Percentiles rank a stretch among this genome's conserved stretches.
These are phyloP conservation scores for Fusarium xylarioides DNA, from an alignment of 2,329 filamentous ascomycete species.

Conservation along the genomic window DNA sequence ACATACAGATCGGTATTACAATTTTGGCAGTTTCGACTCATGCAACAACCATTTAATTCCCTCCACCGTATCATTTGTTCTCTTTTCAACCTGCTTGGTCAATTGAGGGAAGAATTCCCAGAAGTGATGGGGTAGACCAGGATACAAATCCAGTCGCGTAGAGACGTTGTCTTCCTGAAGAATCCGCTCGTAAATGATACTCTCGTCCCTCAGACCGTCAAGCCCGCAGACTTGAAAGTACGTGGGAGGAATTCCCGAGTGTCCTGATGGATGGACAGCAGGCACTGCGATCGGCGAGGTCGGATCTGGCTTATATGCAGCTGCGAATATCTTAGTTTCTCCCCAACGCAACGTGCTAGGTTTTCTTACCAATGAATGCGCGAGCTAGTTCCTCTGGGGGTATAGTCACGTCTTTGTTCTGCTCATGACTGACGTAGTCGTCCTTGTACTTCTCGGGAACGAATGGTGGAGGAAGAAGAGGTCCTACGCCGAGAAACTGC, in stretches of 20 bases:
- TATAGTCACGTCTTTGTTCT: not conserved
- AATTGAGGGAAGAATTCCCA: not conserved
- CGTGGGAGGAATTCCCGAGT: not conserved
- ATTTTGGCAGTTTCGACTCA: not conserved
- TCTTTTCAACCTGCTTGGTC: not conserved
- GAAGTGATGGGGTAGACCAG: not conserved
- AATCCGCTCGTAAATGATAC: not conserved
- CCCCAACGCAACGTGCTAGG: rapidly evolving
- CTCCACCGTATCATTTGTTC: not conserved
- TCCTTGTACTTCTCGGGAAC: not conserved
- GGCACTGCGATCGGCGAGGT: not conserved
- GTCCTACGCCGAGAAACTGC: not conserved
- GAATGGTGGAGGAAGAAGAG: not conserved
- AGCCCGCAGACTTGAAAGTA: not conserved
- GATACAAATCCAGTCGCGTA: not conserved
- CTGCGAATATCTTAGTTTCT: not conserved
- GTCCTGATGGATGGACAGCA: not conserved
- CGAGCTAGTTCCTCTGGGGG: not conserved
- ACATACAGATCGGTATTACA: not conserved
- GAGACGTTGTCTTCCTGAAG: not conserved
- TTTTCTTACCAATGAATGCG: not conserved
- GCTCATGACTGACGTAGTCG: not conserved
- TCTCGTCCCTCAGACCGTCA: not conserved
- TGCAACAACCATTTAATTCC: not conserved
- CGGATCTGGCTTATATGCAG: not conserved